A percentile compares a stretch with the other conserved stretches of the same genome.
Conservation (phyloP, 768 basidiomycete genomes). For the Paxillus involutus region DNA sequence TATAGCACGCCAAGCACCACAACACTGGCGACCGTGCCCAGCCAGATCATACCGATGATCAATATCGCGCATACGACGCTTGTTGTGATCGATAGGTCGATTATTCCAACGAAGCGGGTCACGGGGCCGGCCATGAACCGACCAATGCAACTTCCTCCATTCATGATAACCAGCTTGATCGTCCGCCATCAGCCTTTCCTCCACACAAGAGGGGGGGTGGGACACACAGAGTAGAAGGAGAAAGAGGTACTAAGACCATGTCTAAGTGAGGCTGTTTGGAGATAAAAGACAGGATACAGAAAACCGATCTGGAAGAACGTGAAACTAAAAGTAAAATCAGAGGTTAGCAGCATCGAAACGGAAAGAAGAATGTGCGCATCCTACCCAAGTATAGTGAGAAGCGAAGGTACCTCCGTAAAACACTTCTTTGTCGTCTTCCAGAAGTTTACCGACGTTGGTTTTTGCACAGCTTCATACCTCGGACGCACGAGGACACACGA, state of each 20-base stretch:
- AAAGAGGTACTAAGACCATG: constrained; percentile 45
- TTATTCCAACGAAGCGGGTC: constrained; percentile 40
- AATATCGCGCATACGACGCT: constrained; percentile 34
- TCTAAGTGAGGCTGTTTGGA: constrained; percentile 54
- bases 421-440: constrained; percentile 23
- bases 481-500: constrained; percentile 39
- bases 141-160: constrained; percentile 48
- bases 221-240: constrained; percentile 53
- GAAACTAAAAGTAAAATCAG: constrained; percentile 10
- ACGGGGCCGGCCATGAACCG: constrained; percentile 44
- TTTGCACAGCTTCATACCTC: constrained; percentile 16
- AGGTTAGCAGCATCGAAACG: neutral
- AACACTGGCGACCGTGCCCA: constrained; percentile 36
- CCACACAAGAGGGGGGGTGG: neutral
- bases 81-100: constrained; percentile 42
- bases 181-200: neutral
- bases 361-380: neutral
- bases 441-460: constrained; percentile 1
- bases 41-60: constrained; percentile 45
- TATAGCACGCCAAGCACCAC: constrained; percentile 45
- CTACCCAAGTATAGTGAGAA: constrained; percentile 26
- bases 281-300: constrained; percentile 55
- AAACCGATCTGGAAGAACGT: constrained; percentile 37
- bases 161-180: constrained; percentile 50
- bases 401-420: constrained; percentile 21